A percentile compares a stretch with the other conserved stretches of the same genome.
Evolutionary conservation across 2,329 filamentous ascomycete genomes (phyloP).

Genomic region (Alternaria incomplexa): DNA sequence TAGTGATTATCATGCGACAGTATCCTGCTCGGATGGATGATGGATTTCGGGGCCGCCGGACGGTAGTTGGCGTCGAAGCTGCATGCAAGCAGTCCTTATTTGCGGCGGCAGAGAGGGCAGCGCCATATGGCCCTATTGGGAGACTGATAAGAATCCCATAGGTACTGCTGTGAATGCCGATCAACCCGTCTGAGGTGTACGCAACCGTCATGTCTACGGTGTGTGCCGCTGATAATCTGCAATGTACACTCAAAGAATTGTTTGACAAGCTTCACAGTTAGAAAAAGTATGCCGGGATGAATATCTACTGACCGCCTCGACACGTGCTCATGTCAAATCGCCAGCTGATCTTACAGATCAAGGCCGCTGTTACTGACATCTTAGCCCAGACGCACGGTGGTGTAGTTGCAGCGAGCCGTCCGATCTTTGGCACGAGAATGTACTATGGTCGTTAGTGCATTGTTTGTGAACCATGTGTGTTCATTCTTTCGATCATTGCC

Average conservation of each 20-base stretch:
- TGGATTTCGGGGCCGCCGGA: background rate
- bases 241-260: background rate
- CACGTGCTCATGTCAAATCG: background rate
- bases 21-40: background rate
- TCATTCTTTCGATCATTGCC: background rate
- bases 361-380: background rate
- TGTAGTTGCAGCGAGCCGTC: slow-evolving; percentile 1
- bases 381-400: slow-evolving; percentile 2
- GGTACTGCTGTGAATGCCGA: background rate
- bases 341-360: slow-evolving; percentile 1
- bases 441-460: background rate
- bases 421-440: slow-evolving; percentile 3
- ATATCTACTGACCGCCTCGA: background rate
- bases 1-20: background rate
- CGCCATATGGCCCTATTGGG: background rate
- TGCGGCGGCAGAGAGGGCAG: background rate
- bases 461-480: background rate
- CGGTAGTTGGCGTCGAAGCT: background rate
- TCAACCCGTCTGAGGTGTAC: background rate
- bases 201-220: background rate
- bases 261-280: background rate
- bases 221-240: background rate
- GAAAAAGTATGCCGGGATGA: background rate
- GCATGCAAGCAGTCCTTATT: background rate
- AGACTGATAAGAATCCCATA: background rate